phyloP scores from a whole-genome alignment of 306 rosid genomes.

The Arachis stenosperma region DNA sequence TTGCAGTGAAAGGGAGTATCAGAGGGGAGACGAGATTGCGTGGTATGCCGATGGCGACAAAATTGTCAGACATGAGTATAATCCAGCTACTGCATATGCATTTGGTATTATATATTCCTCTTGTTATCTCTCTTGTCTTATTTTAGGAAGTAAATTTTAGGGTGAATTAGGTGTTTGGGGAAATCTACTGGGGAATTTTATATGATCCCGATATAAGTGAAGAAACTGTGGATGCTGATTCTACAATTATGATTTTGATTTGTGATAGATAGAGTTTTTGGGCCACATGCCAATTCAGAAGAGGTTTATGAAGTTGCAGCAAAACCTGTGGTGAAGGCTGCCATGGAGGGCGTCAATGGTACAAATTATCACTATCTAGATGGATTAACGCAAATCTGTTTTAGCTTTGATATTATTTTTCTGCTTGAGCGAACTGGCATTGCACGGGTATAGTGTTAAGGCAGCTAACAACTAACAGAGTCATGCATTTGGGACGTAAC shows the following conservation, averaged over 20 bases:
- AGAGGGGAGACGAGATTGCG: slow-evolving; percentile 89
- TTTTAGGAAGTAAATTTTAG: slow-evolving; percentile 15
- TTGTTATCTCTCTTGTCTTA: slow-evolving; percentile 7
- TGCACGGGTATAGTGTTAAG: slow-evolving; percentile 26
- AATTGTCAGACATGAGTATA: slow-evolving; percentile 86
- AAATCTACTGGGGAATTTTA: slow-evolving; percentile 19
- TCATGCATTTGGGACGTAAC: slow-evolving; percentile 41
- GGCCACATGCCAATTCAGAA: slow-evolving; percentile 75
- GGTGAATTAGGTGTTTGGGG: slow-evolving; percentile 14
- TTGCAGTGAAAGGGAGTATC: slow-evolving; percentile 97
- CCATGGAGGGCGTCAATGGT: slow-evolving; percentile 99
- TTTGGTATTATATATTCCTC: slow-evolving; percentile 70
- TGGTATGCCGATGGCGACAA: slow-evolving; percentile 98
- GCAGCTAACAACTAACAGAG: slow-evolving; percentile 15
- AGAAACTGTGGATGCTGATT: slow-evolving; percentile 35
- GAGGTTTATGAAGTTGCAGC: slow-evolving; percentile 98
- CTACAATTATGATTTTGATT: slow-evolving; percentile 43
- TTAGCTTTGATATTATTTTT: not conserved
- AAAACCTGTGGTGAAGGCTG: slow-evolving; percentile 92
- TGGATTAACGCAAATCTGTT: slow-evolving; percentile 14
- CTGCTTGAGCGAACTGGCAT: slow-evolving; percentile 14
- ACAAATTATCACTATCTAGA: slow-evolving; percentile 36
- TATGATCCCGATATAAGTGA: slow-evolving; percentile 22
- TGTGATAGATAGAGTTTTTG: slow-evolving; percentile 92
- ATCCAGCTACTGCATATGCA: slow-evolving; percentile 92